Conservation (phyloP, 768 basidiomycete species). For the Lentinula guzmanii region DNA sequence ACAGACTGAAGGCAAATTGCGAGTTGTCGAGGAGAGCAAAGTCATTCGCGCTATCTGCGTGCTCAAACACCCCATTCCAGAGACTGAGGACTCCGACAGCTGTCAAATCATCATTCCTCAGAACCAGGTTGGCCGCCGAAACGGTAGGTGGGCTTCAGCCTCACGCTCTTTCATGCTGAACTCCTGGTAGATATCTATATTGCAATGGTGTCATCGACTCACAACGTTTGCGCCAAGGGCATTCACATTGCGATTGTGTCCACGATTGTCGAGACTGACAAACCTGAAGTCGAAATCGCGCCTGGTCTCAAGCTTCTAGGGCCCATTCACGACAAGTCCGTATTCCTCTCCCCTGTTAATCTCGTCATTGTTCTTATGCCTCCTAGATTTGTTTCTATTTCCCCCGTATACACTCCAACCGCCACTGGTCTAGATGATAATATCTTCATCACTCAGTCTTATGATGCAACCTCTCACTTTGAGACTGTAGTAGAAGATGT, state of each 20-base stretch:
- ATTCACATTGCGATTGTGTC: constrained; percentile 96
- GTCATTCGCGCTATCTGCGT: constrained; percentile 97
- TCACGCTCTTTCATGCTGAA: neutral
- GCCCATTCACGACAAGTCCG: constrained; percentile 89
- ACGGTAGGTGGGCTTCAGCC: constrained; percentile 52
- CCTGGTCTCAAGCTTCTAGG: constrained; percentile 92
- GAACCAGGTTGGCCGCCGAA: constrained; percentile 90
- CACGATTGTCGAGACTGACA: constrained; percentile 93
- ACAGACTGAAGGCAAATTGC: constrained; percentile 65
- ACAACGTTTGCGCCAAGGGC: constrained; percentile 96
- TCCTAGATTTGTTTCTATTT: constrained; percentile 82
- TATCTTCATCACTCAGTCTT: constrained; percentile 96
- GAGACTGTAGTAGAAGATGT: constrained; percentile 99
- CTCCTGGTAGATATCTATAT: constrained; percentile 85
- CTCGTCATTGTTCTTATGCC: neutral
- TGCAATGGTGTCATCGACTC: constrained; percentile 93
- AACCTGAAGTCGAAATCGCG: constrained; percentile 87
- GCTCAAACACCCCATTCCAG: constrained; percentile 96
- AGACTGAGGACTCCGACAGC: constrained; percentile 92
- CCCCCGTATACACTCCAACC: constrained; percentile 86
- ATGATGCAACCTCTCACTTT: constrained; percentile 98
- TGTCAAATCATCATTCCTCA: constrained; percentile 98
- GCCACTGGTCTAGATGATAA: constrained; percentile 76
- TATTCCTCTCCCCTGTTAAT: neutral
- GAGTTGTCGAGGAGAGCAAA: constrained; percentile 89